A percentile compares a stretch with the other conserved stretches of the same genome.
These are phyloP conservation scores for Eremochloa ophiuroides DNA, from an alignment of 176 grass and related monocot species.

Conservation along the genomic window DNA sequence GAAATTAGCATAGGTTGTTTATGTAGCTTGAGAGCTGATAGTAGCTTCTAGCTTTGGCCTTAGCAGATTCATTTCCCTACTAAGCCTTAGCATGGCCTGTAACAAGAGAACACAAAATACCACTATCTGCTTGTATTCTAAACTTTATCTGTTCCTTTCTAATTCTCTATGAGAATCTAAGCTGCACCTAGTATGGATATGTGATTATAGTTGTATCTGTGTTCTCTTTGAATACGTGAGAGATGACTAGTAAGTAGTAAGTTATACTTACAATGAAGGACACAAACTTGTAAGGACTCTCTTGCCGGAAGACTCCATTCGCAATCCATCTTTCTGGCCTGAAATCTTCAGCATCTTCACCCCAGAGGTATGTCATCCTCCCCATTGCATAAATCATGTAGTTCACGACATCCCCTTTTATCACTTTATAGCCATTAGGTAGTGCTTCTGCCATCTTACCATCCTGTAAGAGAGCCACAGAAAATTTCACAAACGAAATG, in stretches of 20 bases:
- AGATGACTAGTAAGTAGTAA: too few species aligned
- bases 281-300: constrained; percentile 54
- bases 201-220: not conserved
- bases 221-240: not conserved
- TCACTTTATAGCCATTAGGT: constrained; percentile 43
- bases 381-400: constrained; percentile 66
- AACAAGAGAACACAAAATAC: constrained; percentile 4
- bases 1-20: not conserved
- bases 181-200: not conserved
- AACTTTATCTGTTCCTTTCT: not conserved
- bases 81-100: not conserved
- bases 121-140: not conserved
- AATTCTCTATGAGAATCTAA: not conserved
- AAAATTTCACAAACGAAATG: not conserved
- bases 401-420: constrained; percentile 37
- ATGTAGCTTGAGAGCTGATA: not conserved
- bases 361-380: constrained; percentile 59
- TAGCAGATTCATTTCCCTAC: not conserved
- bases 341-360: constrained; percentile 45
- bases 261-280: constrained; percentile 43
- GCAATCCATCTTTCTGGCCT: constrained; percentile 56
- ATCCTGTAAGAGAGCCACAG: constrained; percentile 31
- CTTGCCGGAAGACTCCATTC: constrained; percentile 47
- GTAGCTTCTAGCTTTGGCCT: not conserved
- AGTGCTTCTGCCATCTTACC: constrained; percentile 42